Evolutionary conservation across 192 early-diverging fungal species (phyloP), one percentile per base, ranked within the genome.

Genomic region (Chytriomyces confervae): DNA sequence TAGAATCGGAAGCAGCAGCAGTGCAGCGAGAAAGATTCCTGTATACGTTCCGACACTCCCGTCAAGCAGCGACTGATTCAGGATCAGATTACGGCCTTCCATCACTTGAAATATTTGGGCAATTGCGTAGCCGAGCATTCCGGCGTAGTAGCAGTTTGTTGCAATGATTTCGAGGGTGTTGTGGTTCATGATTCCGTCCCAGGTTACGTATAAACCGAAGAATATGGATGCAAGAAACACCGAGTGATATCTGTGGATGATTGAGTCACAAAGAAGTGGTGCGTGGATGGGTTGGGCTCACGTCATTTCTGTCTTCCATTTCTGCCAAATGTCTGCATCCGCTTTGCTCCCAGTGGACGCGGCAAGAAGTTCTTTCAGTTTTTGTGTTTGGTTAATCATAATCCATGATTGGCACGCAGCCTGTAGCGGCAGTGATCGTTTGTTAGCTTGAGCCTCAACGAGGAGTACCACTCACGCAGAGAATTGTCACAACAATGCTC

Each of bases 11-110:
- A 76, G 63, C 6, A 66, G 20, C 10, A 76, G 16, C 7, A 61
- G 74, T 6, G 74, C 74, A 11, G 74, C 74, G 8, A 76, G 47
- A 36, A 76, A 76, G 63, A n/a, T n/a, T 23, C 74, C 74, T 2
- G 74, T 76, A n/a, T 61, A 20, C 10, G 8, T 27, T 29, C 11
- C n/a, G 4, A 49, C 18, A 20, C 45, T 16, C 20, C 29, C 9
- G 24, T 62, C 43, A 9, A 7, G 3, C 2, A 16, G 20, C 43
- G 11, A 9, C 9, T 16, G 6, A 7, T 23, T 27, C 10, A 18
- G 7, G n/a, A 66, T 43, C 10, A 64, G 18, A 51, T 63, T 36
- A 0, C 20, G 27, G 50, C 66, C 74, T 8, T 64, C 66, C 8
- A 11, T 0, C 1, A 63, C 61, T 76, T 76, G 74, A 1, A 27